These are phyloP conservation scores for Phoma sp. DNA, from an alignment of 2,329 filamentous ascomycete genomes.

Conservation along the genomic window DNA sequence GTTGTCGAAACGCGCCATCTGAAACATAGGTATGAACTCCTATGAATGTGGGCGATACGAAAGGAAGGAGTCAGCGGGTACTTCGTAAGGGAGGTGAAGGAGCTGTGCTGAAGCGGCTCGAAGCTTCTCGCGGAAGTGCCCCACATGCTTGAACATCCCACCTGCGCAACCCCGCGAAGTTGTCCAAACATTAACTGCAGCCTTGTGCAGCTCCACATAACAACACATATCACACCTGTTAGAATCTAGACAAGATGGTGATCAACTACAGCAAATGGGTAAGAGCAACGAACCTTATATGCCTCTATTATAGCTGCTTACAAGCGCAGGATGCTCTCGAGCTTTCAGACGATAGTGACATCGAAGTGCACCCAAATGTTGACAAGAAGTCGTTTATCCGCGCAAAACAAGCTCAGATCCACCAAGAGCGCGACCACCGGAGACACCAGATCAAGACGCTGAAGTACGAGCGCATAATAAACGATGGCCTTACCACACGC, in stretches of 20 bases:
- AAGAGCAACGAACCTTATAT: constrained; percentile 28
- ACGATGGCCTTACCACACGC: constrained; percentile 84
- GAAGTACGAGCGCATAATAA: constrained; percentile 91
- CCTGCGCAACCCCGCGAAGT: constrained; percentile 17
- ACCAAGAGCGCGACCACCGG: constrained; percentile 84
- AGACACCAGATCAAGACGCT: constrained; percentile 88
- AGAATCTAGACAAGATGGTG: constrained; percentile 51
- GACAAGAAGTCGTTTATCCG: constrained; percentile 98
- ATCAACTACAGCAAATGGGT: constrained; percentile 78
- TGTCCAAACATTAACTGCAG: constrained; percentile 18
- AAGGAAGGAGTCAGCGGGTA: too few relatives aligned
- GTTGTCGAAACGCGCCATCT: too few relatives aligned
- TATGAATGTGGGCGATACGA: too few relatives aligned
- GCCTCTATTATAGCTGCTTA: constrained; percentile 11
- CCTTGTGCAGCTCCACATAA: constrained; percentile 17
- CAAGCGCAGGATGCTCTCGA: constrained; percentile 77
- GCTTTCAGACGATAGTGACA: constrained; percentile 96
- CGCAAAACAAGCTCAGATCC: constrained; percentile 96
- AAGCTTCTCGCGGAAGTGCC: constrained; percentile 29
- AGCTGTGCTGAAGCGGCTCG: constrained; percentile 25
- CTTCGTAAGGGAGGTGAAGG: neutral
- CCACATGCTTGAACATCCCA: constrained; percentile 13
- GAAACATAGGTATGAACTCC: too few relatives aligned
- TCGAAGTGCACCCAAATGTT: constrained; percentile 98
- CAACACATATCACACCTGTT: constrained; percentile 8